Percentiles rank a stretch among this genome's conserved stretches.
These are phyloP conservation scores for Botryobasidium botryosum DNA, from an alignment of 768 basidiomycete genomes.

Conservation along the genomic window DNA sequence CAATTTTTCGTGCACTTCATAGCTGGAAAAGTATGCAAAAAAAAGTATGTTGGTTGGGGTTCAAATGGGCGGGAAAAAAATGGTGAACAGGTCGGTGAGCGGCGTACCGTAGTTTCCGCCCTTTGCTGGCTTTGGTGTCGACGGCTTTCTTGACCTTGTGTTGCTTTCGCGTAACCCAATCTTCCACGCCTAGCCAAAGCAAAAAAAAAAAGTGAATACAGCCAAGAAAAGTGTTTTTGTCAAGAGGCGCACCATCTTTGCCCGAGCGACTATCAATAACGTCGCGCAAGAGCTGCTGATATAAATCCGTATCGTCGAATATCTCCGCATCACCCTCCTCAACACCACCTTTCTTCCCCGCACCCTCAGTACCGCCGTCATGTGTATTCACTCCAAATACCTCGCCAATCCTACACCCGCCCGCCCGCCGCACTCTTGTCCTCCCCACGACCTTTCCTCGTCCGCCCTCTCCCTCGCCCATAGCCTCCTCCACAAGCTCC, in stretches of 20 bases:
- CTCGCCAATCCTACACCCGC: conserved; percentile 29
- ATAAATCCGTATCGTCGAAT: conserved; percentile 87
- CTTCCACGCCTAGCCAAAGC: background rate
- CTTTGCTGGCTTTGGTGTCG: conserved; percentile 94
- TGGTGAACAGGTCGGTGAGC: background rate
- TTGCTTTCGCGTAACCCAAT: conserved; percentile 36
- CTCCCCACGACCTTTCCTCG: conserved; percentile 41
- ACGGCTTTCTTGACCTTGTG: conserved; percentile 58
- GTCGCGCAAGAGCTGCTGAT: conserved; percentile 80
- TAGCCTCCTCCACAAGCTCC: conserved; percentile 60
- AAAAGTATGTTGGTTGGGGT: too few species aligned
- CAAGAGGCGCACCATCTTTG: conserved; percentile 5
- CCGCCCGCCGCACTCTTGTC: conserved; percentile 40
- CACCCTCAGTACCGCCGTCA: conserved; percentile 21
- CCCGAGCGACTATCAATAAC: conserved; percentile 46
- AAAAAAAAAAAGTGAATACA: too few species aligned
- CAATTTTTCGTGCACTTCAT: conserved; percentile 88
- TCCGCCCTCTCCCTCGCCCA: conserved; percentile 26
- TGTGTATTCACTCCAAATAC: conserved; percentile 16
- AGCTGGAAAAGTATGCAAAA: conserved; percentile 39
- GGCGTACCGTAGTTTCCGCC: conserved; percentile 68
- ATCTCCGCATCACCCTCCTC: conserved; percentile 19
- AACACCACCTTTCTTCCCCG: conserved; percentile 22
- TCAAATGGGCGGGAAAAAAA: background rate
- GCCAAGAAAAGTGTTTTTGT: too few species aligned